Evolutionary conservation across 371 early-diverging fungal genomes (phyloP).

Genomic region (Mortierella sp.): DNA sequence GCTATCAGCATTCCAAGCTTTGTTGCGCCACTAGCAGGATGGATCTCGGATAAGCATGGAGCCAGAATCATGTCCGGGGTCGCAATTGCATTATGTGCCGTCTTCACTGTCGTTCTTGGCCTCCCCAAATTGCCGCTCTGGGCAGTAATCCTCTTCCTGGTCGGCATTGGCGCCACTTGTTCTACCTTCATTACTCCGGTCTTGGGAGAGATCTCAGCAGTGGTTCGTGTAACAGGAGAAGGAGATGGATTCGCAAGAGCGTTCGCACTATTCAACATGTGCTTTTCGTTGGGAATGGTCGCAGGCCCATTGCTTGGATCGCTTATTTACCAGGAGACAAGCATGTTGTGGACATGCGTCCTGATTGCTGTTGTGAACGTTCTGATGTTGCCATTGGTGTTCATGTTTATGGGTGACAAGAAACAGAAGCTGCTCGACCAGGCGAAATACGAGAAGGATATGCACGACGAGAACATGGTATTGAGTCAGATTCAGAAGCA

Average conservation of each 20-base stretch:
- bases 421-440: constrained; percentile 33
- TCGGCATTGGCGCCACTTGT: constrained; percentile 57
- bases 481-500: constrained; percentile 23
- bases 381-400: constrained; percentile 29
- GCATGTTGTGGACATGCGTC: constrained; percentile 41
- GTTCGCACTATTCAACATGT: constrained; percentile 61
- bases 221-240: constrained; percentile 53
- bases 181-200: constrained; percentile 57
- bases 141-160: constrained; percentile 53
- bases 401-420: constrained; percentile 38
- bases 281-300: constrained; percentile 52
- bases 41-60: constrained; percentile 58
- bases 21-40: constrained; percentile 58
- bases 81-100: constrained; percentile 45
- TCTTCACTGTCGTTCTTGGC: constrained; percentile 56
- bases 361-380: constrained; percentile 26
- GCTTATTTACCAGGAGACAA: constrained; percentile 35
- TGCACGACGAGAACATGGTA: constrained; percentile 19
- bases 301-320: constrained; percentile 37
- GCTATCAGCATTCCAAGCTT: constrained; percentile 61
- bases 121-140: constrained; percentile 47
- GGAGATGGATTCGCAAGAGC: constrained; percentile 58
- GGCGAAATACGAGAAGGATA: constrained; percentile 30
- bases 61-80: constrained; percentile 54
- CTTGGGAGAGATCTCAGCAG: constrained; percentile 58